phyloP scores from a whole-genome alignment of 495 filamentous ascomycete genomes.

The Talaromyces borbonicus region DNA sequence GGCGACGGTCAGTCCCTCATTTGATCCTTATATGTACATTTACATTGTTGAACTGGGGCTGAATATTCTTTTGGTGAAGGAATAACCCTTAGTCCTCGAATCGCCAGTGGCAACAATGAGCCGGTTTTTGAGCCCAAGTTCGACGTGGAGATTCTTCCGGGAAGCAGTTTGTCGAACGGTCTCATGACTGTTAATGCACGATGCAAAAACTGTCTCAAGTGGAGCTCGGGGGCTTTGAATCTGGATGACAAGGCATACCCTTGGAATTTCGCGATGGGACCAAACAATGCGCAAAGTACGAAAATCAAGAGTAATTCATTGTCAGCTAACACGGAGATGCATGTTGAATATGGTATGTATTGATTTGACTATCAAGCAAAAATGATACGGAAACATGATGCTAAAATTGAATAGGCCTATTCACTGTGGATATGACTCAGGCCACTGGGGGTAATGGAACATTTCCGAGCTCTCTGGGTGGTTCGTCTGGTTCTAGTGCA shows the following conservation, averaged over 20 bases:
- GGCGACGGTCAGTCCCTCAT: slow-evolving; percentile 4
- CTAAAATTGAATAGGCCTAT: slow-evolving; percentile 26
- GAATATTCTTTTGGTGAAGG: background rate
- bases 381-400: background rate
- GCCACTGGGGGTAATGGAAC: slow-evolving; percentile 31
- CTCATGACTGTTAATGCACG: slow-evolving; percentile 36
- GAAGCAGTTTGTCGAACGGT: slow-evolving; percentile 30
- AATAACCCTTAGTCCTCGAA: slow-evolving; percentile 39
- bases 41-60: too few species aligned
- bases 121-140: slow-evolving; percentile 32
- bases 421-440: slow-evolving; percentile 41
- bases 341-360: slow-evolving; percentile 30
- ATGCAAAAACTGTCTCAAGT: slow-evolving; percentile 38
- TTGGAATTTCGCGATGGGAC: slow-evolving; percentile 50
- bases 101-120: slow-evolving; percentile 34
- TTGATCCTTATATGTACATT: too few species aligned
- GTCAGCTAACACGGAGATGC: slow-evolving; percentile 34
- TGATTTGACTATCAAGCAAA: background rate
- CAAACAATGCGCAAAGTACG: slow-evolving; percentile 13
- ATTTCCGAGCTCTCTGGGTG: slow-evolving; percentile 15
- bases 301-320: slow-evolving; percentile 27
- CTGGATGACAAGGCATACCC: slow-evolving; percentile 23
- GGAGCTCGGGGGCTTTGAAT: slow-evolving; percentile 30
- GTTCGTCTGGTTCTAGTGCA: slow-evolving; percentile 15
- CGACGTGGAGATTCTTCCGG: slow-evolving; percentile 26